Evolutionary conservation across 1,284 basidiomycete species (phyloP).

Genomic region (Rhodotorula sp.): DNA sequence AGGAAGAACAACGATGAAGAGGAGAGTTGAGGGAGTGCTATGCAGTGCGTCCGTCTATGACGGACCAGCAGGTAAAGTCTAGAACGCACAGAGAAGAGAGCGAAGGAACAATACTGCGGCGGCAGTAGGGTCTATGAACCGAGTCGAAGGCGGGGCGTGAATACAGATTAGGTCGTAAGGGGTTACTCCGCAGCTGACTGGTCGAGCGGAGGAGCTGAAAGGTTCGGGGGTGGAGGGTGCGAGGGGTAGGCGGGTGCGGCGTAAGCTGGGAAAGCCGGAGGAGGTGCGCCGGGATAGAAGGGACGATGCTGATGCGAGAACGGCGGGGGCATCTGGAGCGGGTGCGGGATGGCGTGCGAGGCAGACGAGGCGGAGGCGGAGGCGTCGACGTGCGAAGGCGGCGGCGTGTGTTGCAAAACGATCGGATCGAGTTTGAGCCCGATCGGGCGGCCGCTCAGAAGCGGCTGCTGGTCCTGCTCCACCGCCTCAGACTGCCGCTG

Average conservation of each 20-base stretch:
- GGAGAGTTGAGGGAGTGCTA: not conserved
- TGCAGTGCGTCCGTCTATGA: not conserved
- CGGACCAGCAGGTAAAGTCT: too few species aligned
- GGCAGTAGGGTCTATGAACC: not conserved
- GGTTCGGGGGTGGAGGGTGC: not conserved
- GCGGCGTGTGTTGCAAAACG: not conserved
- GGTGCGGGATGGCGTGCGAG: not conserved
- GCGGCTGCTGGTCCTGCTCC: not conserved
- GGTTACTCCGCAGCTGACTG: not conserved
- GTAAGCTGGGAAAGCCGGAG: not conserved
- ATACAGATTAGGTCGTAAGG: not conserved
- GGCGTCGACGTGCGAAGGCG: not conserved
- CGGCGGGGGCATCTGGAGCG: not conserved
- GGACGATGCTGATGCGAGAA: not conserved
- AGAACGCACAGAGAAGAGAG: not conserved
- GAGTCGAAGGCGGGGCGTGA: not conserved
- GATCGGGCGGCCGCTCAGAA: slow-evolving; percentile 2
- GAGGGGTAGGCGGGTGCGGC: not conserved
- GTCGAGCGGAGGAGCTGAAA: not conserved
- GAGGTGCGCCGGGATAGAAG: not conserved
- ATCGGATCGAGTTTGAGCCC: not conserved
- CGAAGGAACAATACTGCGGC: not conserved
- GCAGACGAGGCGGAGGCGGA: not conserved
- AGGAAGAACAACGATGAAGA: not conserved
- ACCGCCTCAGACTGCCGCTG: not conserved